Percentiles rank a stretch among this genome's conserved stretches.
Conservation (phyloP, 768 basidiomycete species). For the Leucosporidium scottii region DNA sequence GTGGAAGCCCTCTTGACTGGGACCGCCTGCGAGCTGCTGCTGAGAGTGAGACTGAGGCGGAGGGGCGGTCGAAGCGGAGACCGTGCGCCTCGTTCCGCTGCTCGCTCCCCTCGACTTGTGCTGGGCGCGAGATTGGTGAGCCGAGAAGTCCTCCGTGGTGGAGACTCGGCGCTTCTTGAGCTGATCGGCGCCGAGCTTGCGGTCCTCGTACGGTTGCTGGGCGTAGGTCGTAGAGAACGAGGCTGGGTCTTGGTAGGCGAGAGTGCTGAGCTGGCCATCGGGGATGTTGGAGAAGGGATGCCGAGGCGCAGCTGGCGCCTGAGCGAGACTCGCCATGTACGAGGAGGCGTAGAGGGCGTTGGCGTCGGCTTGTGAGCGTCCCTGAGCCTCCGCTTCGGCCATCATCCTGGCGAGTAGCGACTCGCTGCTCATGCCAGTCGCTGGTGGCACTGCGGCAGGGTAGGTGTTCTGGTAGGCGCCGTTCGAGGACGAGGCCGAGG, state of each 20-base stretch:
- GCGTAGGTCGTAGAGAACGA: background rate
- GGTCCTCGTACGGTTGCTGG: background rate
- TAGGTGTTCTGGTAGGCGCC: background rate
- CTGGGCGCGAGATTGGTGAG: background rate
- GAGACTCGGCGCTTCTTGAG: background rate
- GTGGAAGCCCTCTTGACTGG: background rate
- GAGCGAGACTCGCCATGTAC: constrained; percentile 1
- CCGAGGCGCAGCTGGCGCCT: background rate
- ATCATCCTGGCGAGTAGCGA: constrained; percentile 1
- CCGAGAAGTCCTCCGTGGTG: background rate
- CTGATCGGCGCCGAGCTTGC: background rate
- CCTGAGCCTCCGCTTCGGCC: constrained; percentile 1
- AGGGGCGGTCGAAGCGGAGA: background rate
- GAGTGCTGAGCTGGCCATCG: background rate
- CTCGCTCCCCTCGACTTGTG: too few species aligned
- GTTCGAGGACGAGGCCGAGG: constrained; percentile 1
- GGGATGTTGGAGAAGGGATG: background rate
- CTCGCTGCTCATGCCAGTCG: background rate
- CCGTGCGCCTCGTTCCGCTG: too few species aligned
- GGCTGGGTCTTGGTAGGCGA: background rate
- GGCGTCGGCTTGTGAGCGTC: background rate
- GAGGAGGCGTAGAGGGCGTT: background rate
- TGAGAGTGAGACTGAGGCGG: background rate
- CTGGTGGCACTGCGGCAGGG: background rate
- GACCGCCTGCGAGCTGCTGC: background rate